Evolutionary conservation across 169 alveolate species (phyloP).

Genomic region (Perkinsus olseni): DNA sequence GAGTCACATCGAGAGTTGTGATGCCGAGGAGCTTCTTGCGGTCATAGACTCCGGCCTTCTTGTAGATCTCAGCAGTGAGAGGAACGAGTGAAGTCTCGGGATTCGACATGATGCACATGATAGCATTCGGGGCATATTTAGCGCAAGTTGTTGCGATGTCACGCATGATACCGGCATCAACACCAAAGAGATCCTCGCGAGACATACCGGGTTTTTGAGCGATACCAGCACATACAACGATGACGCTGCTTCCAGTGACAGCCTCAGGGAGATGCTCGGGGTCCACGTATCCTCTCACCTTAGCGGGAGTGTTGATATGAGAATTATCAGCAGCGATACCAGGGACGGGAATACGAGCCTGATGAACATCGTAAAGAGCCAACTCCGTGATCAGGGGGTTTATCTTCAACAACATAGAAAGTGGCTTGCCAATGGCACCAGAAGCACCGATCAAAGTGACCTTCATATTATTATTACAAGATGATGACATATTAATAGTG

Average conservation of each 20-base stretch:
- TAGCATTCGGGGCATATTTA: background rate
- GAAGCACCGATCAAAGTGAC: background rate
- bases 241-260: background rate
- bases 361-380: background rate
- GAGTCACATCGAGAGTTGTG: conserved; percentile 9
- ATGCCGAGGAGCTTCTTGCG: background rate
- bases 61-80: background rate
- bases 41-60: conserved; percentile 5
- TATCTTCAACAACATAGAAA: background rate
- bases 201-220: background rate
- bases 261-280: background rate
- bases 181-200: background rate
- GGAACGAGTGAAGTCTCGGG: conserved; percentile 9
- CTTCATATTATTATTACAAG: background rate
- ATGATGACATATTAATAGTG: too few relatives aligned
- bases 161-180: background rate
- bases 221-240: background rate
- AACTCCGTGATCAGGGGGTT: background rate
- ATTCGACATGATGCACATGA: background rate
- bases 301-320: background rate
- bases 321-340: background rate
- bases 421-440: background rate
- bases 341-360: background rate
- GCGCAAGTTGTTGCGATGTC: background rate
- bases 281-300: background rate